Evolutionary conservation across 345 rosid species (phyloP).

Genomic region (Hypericum perforatum): DNA sequence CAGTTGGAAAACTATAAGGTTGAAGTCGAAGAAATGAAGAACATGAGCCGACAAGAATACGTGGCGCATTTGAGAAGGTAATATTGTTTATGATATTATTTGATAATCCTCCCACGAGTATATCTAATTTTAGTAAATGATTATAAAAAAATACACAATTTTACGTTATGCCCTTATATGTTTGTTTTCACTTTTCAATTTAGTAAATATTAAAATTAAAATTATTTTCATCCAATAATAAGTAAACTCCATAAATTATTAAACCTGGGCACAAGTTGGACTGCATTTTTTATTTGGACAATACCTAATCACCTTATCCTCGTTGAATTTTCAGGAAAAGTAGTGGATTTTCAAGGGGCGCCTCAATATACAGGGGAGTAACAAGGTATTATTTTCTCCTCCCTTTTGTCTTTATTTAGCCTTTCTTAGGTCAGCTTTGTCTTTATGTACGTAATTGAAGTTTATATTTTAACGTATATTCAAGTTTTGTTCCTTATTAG

Average conservation of each 20-base stretch:
- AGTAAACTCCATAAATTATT: too few relatives aligned
- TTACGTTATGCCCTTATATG: too few relatives aligned
- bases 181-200: too few relatives aligned
- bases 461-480: background rate
- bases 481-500: background rate
- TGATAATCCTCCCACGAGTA: too few relatives aligned
- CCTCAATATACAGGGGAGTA: conserved; percentile 80
- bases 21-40: conserved; percentile 66
- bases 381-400: conserved; percentile 48
- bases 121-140: too few relatives aligned
- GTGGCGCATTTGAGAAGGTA: conserved; percentile 76
- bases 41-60: conserved; percentile 70
- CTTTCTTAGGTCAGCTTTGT: background rate
- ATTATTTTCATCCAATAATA: too few relatives aligned
- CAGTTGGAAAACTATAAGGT: conserved; percentile 56
- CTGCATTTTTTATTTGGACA: too few relatives aligned
- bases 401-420: background rate
- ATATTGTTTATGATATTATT: too few relatives aligned
- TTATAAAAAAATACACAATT: too few relatives aligned
- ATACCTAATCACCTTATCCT: too few relatives aligned
- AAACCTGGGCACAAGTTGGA: too few relatives aligned
- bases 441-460: background rate
- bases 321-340: conserved; percentile 44
- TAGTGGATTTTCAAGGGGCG: conserved; percentile 81
- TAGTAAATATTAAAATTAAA: too few relatives aligned